Evolutionary conservation across 148 eudicot genomes (phyloP).

Genomic region (Fagopyrum tataricum): DNA sequence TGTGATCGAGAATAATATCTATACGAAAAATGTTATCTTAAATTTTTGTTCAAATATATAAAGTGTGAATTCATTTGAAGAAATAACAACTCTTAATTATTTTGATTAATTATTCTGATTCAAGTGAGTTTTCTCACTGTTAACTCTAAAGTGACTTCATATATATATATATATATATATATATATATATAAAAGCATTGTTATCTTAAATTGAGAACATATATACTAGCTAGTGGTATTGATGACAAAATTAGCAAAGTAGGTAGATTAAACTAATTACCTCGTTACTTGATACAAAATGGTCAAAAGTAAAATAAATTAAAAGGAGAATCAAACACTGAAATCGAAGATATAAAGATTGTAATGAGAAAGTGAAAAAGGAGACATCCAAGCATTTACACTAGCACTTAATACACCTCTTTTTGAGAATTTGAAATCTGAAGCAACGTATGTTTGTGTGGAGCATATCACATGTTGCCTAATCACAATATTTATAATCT

Average conservation of each 20-base stretch:
- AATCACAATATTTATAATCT: neutral
- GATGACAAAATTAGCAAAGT: neutral
- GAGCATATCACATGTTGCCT: slow-evolving; percentile 1
- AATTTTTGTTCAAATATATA: too few relatives aligned
- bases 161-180: too few relatives aligned
- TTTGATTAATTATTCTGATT: too few relatives aligned
- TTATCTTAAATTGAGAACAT: neutral
- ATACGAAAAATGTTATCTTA: too few relatives aligned
- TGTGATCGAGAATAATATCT: too few relatives aligned
- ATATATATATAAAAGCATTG: neutral
- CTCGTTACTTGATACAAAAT: slow-evolving; percentile 6
- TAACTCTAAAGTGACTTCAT: too few relatives aligned
- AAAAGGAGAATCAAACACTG: slow-evolving; percentile 8
- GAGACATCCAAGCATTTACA: slow-evolving; percentile 6
- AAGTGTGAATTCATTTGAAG: too few relatives aligned
- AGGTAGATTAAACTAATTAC: neutral
- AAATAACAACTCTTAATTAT: too few relatives aligned
- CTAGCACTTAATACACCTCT: neutral
- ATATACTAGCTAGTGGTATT: neutral
- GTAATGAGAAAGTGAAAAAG: neutral
- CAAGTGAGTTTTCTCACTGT: too few relatives aligned
- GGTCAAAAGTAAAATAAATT: slow-evolving; percentile 12
- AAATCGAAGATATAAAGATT: neutral
- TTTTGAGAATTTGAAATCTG: neutral
- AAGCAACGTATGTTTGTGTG: neutral